Percentiles rank a stretch among this genome's conserved stretches.
Evolutionary conservation across 2,329 filamentous ascomycete genomes (phyloP).

Genomic region (Penicillium verrucosum): DNA sequence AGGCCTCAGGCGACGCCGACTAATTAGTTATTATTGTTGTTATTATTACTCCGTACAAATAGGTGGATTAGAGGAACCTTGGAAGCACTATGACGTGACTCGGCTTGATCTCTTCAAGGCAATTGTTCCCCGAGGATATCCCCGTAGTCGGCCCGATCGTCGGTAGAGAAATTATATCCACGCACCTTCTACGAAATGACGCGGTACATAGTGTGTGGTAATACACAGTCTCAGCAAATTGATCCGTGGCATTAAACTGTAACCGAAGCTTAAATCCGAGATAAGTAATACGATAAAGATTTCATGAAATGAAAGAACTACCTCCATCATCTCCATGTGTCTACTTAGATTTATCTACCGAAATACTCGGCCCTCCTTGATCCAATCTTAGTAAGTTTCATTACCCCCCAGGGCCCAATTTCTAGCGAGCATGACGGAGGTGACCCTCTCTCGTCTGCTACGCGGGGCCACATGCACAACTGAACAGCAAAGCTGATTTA

Average conservation of each 20-base stretch:
- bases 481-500: conserved; percentile 3
- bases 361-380: not conserved
- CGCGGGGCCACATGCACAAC: not conserved
- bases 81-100: not conserved
- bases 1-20: too few relatives aligned
- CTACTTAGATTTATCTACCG: not conserved
- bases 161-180: not conserved
- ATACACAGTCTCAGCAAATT: not conserved
- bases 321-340: conserved; percentile 7
- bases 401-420: not conserved
- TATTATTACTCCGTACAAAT: too few relatives aligned
- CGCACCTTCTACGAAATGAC: not conserved
- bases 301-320: not conserved
- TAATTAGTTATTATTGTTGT: too few relatives aligned
- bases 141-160: conserved; percentile 1
- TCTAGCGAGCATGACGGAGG: not conserved
- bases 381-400: conserved; percentile 9
- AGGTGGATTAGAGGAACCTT: not conserved
- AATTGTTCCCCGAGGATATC: not conserved
- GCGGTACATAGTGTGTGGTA: not conserved
- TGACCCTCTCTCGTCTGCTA: not conserved
- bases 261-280: not conserved
- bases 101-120: not conserved
- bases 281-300: conserved; percentile 2
- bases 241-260: not conserved